Base-by-base conservation (phyloP, 2,329 filamentous ascomycete species). In the Fonsecaea monophora region DNA sequence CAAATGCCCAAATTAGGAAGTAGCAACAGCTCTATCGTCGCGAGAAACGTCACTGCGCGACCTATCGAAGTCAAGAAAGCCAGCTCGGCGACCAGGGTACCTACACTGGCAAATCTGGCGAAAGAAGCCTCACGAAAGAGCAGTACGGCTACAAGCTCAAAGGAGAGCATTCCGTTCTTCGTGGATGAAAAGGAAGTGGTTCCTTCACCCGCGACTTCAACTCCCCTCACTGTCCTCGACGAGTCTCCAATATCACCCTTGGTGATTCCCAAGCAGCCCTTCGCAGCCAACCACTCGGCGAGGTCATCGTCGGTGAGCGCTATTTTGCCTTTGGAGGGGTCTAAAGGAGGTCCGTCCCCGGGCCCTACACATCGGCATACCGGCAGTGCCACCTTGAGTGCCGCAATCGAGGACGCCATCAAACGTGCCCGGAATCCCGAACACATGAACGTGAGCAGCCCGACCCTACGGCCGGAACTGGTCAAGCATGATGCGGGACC, bases 11-110 rank as follows among this genome's bases (percentile, higher is more conserved):
- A 80, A 62, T 72, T 81, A 6, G 76, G 77, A 62, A 80, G 78
- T 66, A 73, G 73, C 57, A 74, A 72, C 57, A 79, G 78, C 65
- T 81, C 80, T 0, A 81, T 82, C 58, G 79, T 82, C 15, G 81
- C 80, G 1, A 78, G 80, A 30, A 77, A 77, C 30, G 77, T 81
- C 9, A 78, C 76, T 10, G 80, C 81, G 9, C 78, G 79, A 54
- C 81, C 81, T 1, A 80, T 82, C 34, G 81, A 82, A 73, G 78
- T 82, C 38, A 80, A 77, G 62, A 78, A 77, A 60, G 67, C 74
- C 35, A 72, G 70, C 21, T 69, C 77, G 37, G 68, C 38, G 2
- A 77, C 74, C 65, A 77, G 77, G 64, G 75, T 74, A 1, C 71
- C 73, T 10, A 75, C 73, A 6, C 68, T 75, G 34, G 73, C 75